Conservation (phyloP, 208 protist genomes). For the Lotmaria passim region DNA sequence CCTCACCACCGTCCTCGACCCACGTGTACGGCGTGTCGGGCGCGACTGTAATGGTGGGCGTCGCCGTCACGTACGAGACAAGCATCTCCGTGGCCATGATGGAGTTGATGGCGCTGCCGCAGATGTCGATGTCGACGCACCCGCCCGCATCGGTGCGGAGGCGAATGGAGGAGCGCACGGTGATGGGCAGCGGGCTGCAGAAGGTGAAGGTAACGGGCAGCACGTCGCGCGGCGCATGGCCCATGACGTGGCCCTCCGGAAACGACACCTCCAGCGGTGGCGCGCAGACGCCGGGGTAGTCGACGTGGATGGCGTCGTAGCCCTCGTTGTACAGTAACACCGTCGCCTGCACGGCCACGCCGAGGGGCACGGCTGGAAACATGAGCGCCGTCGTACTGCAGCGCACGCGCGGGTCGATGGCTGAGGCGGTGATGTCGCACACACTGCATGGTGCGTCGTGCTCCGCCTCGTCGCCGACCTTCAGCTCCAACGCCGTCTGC, state of each 20-base stretch:
- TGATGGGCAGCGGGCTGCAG: slow-evolving; percentile 34
- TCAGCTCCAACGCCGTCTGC: slow-evolving; percentile 50
- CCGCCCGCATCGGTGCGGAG: slow-evolving; percentile 82
- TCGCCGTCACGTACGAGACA: slow-evolving; percentile 37
- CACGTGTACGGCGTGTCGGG: slow-evolving; percentile 28
- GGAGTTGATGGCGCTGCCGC: slow-evolving; percentile 88
- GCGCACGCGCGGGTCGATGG: slow-evolving; percentile 75
- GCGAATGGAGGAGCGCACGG: slow-evolving; percentile 69
- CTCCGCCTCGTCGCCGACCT: slow-evolving; percentile 47
- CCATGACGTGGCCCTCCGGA: slow-evolving; percentile 61
- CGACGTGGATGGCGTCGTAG: slow-evolving; percentile 90
- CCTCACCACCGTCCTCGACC: slow-evolving; percentile 2
- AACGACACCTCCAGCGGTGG: slow-evolving; percentile 85
- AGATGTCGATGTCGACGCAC: slow-evolving; percentile 77
- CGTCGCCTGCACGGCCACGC: slow-evolving; percentile 58
- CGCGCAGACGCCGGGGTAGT: slow-evolving; percentile 66
- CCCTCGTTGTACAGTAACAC: slow-evolving; percentile 92
- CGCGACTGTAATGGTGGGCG: slow-evolving; percentile 36
- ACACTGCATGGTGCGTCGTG: slow-evolving; percentile 52
- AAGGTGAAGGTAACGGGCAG: slow-evolving; percentile 84
- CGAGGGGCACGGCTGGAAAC: slow-evolving; percentile 90
- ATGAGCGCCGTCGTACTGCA: slow-evolving; percentile 81
- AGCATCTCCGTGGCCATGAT: slow-evolving; percentile 77
- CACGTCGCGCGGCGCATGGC: slow-evolving; percentile 29
- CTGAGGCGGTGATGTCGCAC: slow-evolving; percentile 61